These are phyloP conservation scores for Colletotrichum agaves DNA, from an alignment of 2,329 filamentous ascomycete genomes.

Conservation along the genomic window DNA sequence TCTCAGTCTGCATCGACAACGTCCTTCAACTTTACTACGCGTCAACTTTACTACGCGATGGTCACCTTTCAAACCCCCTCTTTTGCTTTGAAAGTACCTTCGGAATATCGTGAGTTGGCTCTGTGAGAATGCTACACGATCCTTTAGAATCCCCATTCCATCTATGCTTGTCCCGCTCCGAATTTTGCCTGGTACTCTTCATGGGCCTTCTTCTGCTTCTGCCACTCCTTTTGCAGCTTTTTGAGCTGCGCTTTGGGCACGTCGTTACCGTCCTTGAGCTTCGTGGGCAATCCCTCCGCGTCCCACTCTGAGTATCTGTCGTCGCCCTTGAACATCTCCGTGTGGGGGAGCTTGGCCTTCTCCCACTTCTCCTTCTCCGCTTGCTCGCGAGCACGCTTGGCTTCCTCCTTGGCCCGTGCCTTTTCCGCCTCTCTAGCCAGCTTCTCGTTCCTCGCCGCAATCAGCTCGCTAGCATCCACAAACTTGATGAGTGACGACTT, in stretches of 20 bases:
- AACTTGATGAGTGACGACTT: slow-evolving; percentile 79
- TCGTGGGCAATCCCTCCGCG: slow-evolving; percentile 81
- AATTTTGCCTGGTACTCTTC: slow-evolving; percentile 62
- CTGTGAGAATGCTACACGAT: neutral
- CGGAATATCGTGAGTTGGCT: neutral
- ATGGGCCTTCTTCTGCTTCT: slow-evolving; percentile 87
- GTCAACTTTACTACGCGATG: neutral
- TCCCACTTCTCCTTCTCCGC: slow-evolving; percentile 64
- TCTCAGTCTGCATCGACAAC: neutral
- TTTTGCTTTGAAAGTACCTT: neutral
- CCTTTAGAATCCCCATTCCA: neutral
- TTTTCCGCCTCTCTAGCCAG: slow-evolving; percentile 71
- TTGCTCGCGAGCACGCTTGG: slow-evolving; percentile 60
- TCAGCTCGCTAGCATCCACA: slow-evolving; percentile 65
- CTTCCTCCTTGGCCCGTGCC: slow-evolving; percentile 65
- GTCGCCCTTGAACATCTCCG: slow-evolving; percentile 67
- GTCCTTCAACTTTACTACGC: neutral
- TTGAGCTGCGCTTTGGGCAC: slow-evolving; percentile 83
- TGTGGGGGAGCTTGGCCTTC: slow-evolving; percentile 66
- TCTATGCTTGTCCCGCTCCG: slow-evolving; percentile 31
- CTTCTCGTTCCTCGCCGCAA: slow-evolving; percentile 69
- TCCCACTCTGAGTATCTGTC: slow-evolving; percentile 81
- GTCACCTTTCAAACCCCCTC: too few relatives aligned
- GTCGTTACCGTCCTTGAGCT: slow-evolving; percentile 80
- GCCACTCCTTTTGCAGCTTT: slow-evolving; percentile 90